These are phyloP conservation scores for Amanita phalloides DNA, from an alignment of 768 basidiomycete species.

Conservation along the genomic window DNA sequence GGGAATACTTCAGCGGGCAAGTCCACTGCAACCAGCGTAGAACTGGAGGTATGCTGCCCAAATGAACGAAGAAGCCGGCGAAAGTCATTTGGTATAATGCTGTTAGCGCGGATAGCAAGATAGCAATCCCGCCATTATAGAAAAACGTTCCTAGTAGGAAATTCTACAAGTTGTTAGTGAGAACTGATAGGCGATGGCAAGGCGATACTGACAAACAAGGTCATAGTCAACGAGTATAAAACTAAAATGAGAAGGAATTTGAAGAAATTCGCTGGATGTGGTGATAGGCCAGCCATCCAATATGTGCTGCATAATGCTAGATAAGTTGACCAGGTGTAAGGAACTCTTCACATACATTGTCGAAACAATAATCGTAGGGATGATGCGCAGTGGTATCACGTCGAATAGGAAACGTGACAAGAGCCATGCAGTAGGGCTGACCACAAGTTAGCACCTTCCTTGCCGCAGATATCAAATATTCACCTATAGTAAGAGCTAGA, in stretches of 20 bases:
- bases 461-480: neutral
- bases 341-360: conserved; percentile 50
- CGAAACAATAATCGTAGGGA: conserved; percentile 81
- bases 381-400: conserved; percentile 76
- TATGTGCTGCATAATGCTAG: conserved; percentile 43
- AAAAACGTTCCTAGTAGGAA: conserved; percentile 82
- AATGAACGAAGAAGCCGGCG: conserved; percentile 90
- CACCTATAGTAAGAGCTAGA: conserved; percentile 81
- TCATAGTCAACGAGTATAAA: conserved; percentile 76
- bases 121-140: conserved; percentile 82
- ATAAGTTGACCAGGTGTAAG: neutral
- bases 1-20: conserved; percentile 69
- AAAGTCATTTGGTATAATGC: conserved; percentile 80
- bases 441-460: neutral
- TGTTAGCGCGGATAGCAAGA: conserved; percentile 71
- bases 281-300: conserved; percentile 90
- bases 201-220: conserved; percentile 57
- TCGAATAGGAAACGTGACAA: conserved; percentile 85
- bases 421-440: conserved; percentile 83
- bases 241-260: conserved; percentile 89
- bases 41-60: conserved; percentile 76
- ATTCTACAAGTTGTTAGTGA: conserved; percentile 39
- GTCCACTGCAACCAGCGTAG: conserved; percentile 92
- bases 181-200: neutral
- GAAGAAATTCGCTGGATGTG: conserved; percentile 77